Conservation (phyloP, 2,329 filamentous ascomycete genomes). For the Leptoxyphium fumago region DNA sequence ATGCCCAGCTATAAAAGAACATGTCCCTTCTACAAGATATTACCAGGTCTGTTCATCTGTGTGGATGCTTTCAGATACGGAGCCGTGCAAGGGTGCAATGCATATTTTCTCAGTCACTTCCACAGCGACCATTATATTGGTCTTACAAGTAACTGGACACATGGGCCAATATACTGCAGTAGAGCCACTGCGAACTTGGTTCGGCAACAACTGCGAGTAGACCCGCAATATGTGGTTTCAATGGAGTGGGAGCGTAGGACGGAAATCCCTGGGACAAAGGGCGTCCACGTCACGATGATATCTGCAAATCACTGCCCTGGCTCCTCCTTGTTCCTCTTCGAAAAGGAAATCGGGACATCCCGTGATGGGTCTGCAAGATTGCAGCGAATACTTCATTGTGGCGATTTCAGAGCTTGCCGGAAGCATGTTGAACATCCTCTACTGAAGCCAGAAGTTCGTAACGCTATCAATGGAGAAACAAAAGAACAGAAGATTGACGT, state of each 20-base stretch:
- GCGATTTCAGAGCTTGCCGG: slow-evolving; percentile 84
- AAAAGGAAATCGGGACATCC: slow-evolving; percentile 55
- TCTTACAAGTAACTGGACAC: slow-evolving; percentile 71
- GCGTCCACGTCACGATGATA: slow-evolving; percentile 84
- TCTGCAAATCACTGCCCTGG: slow-evolving; percentile 94
- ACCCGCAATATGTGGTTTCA: slow-evolving; percentile 70
- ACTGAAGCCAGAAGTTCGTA: slow-evolving; percentile 58
- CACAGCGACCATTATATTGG: slow-evolving; percentile 97
- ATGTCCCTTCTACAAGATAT: slow-evolving; percentile 97
- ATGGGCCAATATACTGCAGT: slow-evolving; percentile 95
- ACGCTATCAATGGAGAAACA: slow-evolving; percentile 53
- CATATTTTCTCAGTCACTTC: slow-evolving; percentile 95
- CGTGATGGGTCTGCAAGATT: slow-evolving; percentile 36
- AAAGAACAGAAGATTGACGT: slow-evolving; percentile 81
- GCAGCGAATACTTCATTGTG: slow-evolving; percentile 83
- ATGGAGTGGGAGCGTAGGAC: slow-evolving; percentile 71
- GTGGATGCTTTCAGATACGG: slow-evolving; percentile 96
- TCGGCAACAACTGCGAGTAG: slow-evolving; percentile 69
- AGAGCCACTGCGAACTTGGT: slow-evolving; percentile 83
- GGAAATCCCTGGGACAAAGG: slow-evolving; percentile 68
- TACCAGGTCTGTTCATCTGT: slow-evolving; percentile 81
- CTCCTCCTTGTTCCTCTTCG: slow-evolving; percentile 83
- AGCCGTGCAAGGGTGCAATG: slow-evolving; percentile 77
- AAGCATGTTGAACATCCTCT: slow-evolving; percentile 72
- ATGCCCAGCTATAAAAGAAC: slow-evolving; percentile 79